These are phyloP conservation scores for Quercus engelmannii DNA, from an alignment of 306 rosid species.

Conservation along the genomic window DNA sequence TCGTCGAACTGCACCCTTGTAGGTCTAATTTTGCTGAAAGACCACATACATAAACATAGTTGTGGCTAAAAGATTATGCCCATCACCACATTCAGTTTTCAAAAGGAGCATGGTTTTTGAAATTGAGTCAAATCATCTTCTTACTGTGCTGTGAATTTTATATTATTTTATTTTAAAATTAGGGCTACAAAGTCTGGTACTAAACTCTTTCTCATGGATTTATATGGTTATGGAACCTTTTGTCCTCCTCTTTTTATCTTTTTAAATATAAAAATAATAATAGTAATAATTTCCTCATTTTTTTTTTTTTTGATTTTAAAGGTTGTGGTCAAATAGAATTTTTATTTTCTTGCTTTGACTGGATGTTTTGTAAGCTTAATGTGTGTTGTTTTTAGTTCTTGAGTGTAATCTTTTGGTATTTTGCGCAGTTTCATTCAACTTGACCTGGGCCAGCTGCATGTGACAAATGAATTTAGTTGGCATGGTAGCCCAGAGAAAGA, in stretches of 20 bases:
- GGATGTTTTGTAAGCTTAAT: constrained; percentile 1
- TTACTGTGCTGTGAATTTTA: neutral
- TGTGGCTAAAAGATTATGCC: neutral
- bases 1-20: neutral
- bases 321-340: neutral
- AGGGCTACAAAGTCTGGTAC: neutral
- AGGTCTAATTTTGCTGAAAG: neutral
- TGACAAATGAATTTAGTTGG: constrained; percentile 87
- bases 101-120: neutral
- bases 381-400: neutral
- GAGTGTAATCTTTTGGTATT: constrained; percentile 1
- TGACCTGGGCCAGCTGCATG: constrained; percentile 82
- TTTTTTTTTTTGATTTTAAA: neutral
- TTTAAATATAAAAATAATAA: no score
- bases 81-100: neutral
- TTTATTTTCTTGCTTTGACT: neutral
- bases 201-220: neutral
- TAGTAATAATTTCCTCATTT: neutral
- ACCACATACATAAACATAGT: neutral
- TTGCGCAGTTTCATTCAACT: constrained; percentile 94
- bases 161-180: neutral
- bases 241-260: neutral
- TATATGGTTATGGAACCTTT: neutral
- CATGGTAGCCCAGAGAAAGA: constrained; percentile 79
- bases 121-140: neutral